Evolutionary conservation across 2,329 filamentous ascomycete species (phyloP).

Genomic region (Paraphaeosphaeria sporulosa): DNA sequence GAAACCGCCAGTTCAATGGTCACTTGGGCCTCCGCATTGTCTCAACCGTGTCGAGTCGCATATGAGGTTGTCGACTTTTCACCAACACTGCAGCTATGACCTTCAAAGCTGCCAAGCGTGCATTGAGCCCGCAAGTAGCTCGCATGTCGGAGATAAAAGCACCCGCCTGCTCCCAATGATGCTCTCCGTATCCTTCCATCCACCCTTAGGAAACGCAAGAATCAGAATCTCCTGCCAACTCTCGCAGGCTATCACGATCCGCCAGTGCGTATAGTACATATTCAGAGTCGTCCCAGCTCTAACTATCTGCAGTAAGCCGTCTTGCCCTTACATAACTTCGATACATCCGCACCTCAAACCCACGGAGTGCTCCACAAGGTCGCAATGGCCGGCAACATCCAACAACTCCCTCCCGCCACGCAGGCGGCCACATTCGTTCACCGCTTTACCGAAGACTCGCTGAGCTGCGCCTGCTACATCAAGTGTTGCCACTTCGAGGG

Average conservation of each 20-base stretch:
- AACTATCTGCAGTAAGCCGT: no score
- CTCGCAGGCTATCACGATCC: neutral
- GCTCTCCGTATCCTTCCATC: neutral
- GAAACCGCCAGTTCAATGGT: neutral
- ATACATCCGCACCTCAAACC: neutral
- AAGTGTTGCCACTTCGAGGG: slow-evolving; percentile 13
- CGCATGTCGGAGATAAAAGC: neutral
- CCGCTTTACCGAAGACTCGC: neutral
- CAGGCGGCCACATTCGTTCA: neutral
- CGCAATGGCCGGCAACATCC: neutral
- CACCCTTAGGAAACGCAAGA: neutral
- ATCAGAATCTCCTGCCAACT: neutral
- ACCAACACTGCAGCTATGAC: neutral
- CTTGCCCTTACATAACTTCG: no score
- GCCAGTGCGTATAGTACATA: no score
- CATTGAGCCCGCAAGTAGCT: neutral
- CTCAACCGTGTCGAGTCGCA: no score
- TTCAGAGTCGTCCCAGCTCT: no score
- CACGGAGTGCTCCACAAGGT: neutral
- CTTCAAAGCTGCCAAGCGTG: neutral
- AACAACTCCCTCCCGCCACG: neutral
- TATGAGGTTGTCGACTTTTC: neutral
- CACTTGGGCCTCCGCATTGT: neutral
- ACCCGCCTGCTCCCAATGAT: neutral
- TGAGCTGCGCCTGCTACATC: neutral